Base-by-base conservation (phyloP, 371 early-diverging fungal species). In the Thermomucor indicae-seudaticae region DNA sequence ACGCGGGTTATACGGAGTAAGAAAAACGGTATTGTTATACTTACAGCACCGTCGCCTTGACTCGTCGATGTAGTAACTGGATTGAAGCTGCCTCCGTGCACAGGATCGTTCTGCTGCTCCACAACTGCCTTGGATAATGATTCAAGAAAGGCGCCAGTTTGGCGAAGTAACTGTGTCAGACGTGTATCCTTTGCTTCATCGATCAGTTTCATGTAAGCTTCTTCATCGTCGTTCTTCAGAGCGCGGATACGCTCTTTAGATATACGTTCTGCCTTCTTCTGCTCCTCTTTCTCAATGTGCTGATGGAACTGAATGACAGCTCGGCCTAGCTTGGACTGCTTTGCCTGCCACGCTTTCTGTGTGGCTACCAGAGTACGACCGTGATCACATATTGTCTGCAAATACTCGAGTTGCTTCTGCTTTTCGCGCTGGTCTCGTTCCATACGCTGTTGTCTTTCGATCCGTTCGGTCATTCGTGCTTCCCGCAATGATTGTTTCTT, bases 181-280 rank as follows among this genome's bases (percentile, higher is more conserved):
- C 97, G 92, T n/a, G 90, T 93, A 65, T 97, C 94, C 72, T 98
- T 98, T 31, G 91, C 89, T 70, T 94, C 75, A 64, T 95, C 95
- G 53, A 98, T 81, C 47, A 98, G 81, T 61, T 91, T 89, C 73
- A 95, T 73, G 63, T 98, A 97, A 0, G 93, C 96, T 51, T 92
- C 95, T 74, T 98, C 97, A 76, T 97, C 93, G 78, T 95, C 92
- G 45, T 85, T 78, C 64, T 89, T 92, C 62, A 97, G 78, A n/a
- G 96, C 95, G 53, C 86, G 84, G 43, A 98, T 77, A 90, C 97
- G 96, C 67, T 97, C 96, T 68, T 89, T 90, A 1, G 90, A 81
- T 10, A 90, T 65, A 24, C 90, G 80, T 60, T 92, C 91, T 17
- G 75, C 62, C 37, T 90, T 83, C 65, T 87, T 88, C 60, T 90